phyloP scores from a whole-genome alignment of 2,329 filamentous ascomycete species.

The Phoma herbarum region DNA sequence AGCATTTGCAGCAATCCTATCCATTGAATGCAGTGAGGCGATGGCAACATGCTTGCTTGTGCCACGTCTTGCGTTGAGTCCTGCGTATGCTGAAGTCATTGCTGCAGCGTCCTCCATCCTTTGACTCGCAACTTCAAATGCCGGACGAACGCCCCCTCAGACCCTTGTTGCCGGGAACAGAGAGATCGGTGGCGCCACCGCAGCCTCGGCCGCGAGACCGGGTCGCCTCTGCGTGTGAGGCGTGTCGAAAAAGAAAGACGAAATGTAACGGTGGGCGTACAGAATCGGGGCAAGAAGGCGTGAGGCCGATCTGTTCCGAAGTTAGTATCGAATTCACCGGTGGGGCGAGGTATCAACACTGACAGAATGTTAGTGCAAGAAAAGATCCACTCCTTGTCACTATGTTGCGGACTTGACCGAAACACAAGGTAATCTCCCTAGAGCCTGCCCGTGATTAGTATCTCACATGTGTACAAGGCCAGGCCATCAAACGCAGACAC shows the following conservation, averaged over 20 bases:
- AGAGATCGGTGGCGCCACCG: slow-evolving; percentile 8
- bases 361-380: slow-evolving; percentile 9
- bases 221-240: slow-evolving; percentile 12
- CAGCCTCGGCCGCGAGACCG: slow-evolving; percentile 9
- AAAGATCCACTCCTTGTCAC: slow-evolving; percentile 12
- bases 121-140: background rate
- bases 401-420: slow-evolving; percentile 12
- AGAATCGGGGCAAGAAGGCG: slow-evolving; percentile 5
- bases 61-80: background rate
- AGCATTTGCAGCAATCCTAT: background rate
- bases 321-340: slow-evolving; percentile 7
- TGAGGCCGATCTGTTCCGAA: slow-evolving; percentile 11
- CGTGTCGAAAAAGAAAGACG: slow-evolving; percentile 12
- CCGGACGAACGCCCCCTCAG: slow-evolving; percentile 10
- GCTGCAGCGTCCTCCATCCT: slow-evolving; percentile 4
- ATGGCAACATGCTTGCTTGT: background rate
- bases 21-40: background rate
- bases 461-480: slow-evolving; percentile 15
- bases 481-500: slow-evolving; percentile 27
- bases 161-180: slow-evolving; percentile 4
- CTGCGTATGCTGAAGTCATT: slow-evolving; percentile 4
- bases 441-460: background rate
- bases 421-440: slow-evolving; percentile 12
- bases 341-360: background rate
- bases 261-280: slow-evolving; percentile 10